These are phyloP conservation scores for Aureobasidium sp. DNA, from an alignment of 2,329 filamentous ascomycete genomes.

Conservation along the genomic window DNA sequence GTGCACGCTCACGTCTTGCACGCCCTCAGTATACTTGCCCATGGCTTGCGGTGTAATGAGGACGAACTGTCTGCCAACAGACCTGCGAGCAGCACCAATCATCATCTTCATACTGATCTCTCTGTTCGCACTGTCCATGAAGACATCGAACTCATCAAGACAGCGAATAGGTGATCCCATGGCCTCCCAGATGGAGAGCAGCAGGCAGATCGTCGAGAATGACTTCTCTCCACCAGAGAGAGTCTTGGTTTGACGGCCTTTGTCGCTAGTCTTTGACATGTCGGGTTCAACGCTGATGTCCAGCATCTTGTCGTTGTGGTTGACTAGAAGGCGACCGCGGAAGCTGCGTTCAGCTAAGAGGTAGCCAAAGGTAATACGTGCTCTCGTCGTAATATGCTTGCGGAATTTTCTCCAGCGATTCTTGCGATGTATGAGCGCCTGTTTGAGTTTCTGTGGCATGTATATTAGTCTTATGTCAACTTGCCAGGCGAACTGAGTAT, in stretches of 20 bases:
- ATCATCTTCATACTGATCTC: constrained; percentile 92
- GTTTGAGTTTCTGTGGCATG: constrained; percentile 39
- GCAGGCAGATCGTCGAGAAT: constrained; percentile 89
- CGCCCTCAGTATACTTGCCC: constrained; percentile 43
- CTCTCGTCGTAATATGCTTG: constrained; percentile 73
- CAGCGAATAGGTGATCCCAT: constrained; percentile 95
- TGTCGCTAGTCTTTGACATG: constrained; percentile 57
- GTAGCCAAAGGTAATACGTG: constrained; percentile 79
- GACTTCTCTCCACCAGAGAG: constrained; percentile 96
- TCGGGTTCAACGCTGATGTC: constrained; percentile 68
- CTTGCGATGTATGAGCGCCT: constrained; percentile 60
- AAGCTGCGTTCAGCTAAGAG: constrained; percentile 85
- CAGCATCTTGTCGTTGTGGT: constrained; percentile 66
- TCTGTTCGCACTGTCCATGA: constrained; percentile 97
- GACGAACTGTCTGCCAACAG: constrained; percentile 88
- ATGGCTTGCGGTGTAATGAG: constrained; percentile 92
- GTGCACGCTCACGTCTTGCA: constrained; percentile 69
- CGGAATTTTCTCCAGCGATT: constrained; percentile 75
- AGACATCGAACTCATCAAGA: constrained; percentile 96
- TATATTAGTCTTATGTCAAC: neutral
- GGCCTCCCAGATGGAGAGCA: constrained; percentile 92
- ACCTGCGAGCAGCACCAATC: constrained; percentile 73
- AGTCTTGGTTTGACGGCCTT: constrained; percentile 79
- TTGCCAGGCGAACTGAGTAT: constrained; percentile 24
- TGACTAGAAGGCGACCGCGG: constrained; percentile 68